Evolutionary conservation across 331 rosid genomes (phyloP), one percentile per base, ranked within the genome.

Genomic region (Pyracantha coccinea): DNA sequence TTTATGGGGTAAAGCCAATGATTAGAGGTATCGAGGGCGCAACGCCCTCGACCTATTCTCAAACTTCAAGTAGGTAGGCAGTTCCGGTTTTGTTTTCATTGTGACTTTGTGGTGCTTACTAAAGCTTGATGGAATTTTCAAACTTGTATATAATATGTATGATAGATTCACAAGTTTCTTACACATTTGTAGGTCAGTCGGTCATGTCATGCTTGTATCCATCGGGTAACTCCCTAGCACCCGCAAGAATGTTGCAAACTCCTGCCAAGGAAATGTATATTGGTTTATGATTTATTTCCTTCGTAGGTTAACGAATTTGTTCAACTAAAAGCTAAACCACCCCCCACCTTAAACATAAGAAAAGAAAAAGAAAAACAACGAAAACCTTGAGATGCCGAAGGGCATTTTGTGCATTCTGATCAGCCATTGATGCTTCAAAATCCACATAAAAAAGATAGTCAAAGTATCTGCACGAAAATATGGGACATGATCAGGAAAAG

Each of bases 401-500:
- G 71, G 99, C 99, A 68, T 94, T 94, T 81, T 94, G 97, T 44
- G 99, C 97, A 65, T 28, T 87, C 73, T 86, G 88, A 57, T 94
- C 92, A 80, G 99, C 99, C 99, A 94, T 92, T 60, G 99, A 94
- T 41, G 97, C 95, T 80, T 94, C 99, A 77, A 90, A 90, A 84
- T 94, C 99, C 79, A 90, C 96, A 81, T 92, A 94, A 78, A 94
- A 94, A 77, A 87, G 93, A 83, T 92, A 94, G 84, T 89, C 99
- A 59, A 94, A 94, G 80, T 86, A 87, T 80, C 99, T 92, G 82
- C 16, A 20, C 61, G 23, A 81, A 19, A 68, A 78, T 33, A 66
- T 54, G 44, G 78, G 38, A 71, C 55, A 65, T 23, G 60, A 79
- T 75, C 75, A 83, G 79, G 58, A 45, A 59, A 33, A 50, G 1